A percentile compares a stretch with the other conserved stretches of the same genome.
phyloP scores from a whole-genome alignment of 768 basidiomycete species.

The Termitomyces sp. region DNA sequence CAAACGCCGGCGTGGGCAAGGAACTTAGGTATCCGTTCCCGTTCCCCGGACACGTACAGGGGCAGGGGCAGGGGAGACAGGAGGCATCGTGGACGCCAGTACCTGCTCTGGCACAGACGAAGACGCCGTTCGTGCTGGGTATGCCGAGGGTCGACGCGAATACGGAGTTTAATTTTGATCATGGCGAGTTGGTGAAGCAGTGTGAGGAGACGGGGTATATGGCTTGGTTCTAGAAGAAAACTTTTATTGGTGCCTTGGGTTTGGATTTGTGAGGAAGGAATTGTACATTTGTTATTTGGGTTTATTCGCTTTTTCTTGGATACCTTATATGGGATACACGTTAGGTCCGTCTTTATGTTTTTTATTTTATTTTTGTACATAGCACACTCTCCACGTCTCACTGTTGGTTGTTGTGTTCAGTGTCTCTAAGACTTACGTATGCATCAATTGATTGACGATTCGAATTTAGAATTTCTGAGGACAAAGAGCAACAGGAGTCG shows the following conservation, averaged over 20 bases:
- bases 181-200: slow-evolving; percentile 52
- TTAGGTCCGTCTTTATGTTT: neutral
- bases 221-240: slow-evolving; percentile 61
- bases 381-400: neutral
- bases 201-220: slow-evolving; percentile 63
- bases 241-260: neutral
- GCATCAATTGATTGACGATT: neutral
- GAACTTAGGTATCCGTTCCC: slow-evolving; percentile 38
- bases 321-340: neutral
- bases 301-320: neutral
- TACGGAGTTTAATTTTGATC: slow-evolving; percentile 57
- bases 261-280: neutral
- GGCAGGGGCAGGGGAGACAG: slow-evolving; percentile 9
- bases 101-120: slow-evolving; percentile 10
- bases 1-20: slow-evolving; percentile 36
- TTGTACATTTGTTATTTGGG: neutral
- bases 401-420: neutral
- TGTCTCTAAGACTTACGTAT: neutral
- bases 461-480: neutral
- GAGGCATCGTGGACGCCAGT: neutral
- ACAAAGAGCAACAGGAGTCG: neutral
- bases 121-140: slow-evolving; percentile 41
- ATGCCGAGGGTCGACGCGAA: slow-evolving; percentile 51
- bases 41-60: neutral
- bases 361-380: neutral